phyloP scores from a whole-genome alignment of 148 eudicot species.

The Cornus suecica region DNA sequence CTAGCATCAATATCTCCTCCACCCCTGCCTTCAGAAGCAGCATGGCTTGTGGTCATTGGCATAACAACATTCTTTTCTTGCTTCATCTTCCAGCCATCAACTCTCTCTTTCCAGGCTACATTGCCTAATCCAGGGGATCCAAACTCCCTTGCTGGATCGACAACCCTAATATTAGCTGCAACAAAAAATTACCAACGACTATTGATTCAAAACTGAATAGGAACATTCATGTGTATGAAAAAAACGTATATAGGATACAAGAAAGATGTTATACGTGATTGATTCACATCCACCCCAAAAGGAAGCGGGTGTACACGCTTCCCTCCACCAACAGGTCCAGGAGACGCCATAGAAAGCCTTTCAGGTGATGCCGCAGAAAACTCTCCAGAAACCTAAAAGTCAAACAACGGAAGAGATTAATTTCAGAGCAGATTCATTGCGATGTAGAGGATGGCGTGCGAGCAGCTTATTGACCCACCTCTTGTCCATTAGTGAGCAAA shows the following conservation, averaged over 20 bases:
- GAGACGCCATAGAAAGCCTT: slow-evolving; percentile 60
- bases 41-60: slow-evolving; percentile 46
- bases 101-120: slow-evolving; percentile 66
- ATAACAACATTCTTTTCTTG: slow-evolving; percentile 47
- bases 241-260: neutral
- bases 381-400: slow-evolving; percentile 63
- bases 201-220: neutral
- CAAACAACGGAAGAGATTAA: neutral
- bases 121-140: slow-evolving; percentile 53
- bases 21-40: slow-evolving; percentile 54
- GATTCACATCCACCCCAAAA: slow-evolving; percentile 26
- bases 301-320: slow-evolving; percentile 34
- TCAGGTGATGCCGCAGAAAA: slow-evolving; percentile 73
- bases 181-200: neutral
- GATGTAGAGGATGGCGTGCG: neutral
- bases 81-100: slow-evolving; percentile 64
- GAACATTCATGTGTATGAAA: no score
- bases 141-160: slow-evolving; percentile 49
- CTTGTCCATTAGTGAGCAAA: slow-evolving; percentile 41
- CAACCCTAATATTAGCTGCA: slow-evolving; percentile 48
- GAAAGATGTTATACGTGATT: slow-evolving; percentile 13
- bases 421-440: neutral
- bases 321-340: slow-evolving; percentile 39
- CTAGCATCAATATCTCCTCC: slow-evolving; percentile 54
- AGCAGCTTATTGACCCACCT: slow-evolving; percentile 24